Conservation (phyloP, 106 monocot genomes). For the Platanthera guangdongensis region DNA sequence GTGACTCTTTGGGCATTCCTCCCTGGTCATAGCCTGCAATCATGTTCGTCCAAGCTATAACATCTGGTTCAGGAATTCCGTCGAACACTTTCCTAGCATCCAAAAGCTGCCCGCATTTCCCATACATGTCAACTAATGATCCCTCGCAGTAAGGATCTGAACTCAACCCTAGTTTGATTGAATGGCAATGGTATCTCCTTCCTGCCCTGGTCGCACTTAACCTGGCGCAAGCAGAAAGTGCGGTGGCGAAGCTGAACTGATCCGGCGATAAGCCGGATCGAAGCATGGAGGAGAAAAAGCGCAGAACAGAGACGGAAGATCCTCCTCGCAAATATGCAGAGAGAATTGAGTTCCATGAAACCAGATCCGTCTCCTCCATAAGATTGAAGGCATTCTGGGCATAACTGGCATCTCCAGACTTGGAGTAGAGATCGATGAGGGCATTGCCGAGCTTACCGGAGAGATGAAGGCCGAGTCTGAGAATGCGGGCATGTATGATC, state of each 20-base stretch:
- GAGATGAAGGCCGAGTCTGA: slow-evolving; percentile 17
- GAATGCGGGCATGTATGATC: slow-evolving; percentile 31
- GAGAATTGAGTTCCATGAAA: slow-evolving; percentile 45
- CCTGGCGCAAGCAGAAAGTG: slow-evolving; percentile 36
- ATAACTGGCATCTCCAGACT: slow-evolving; percentile 31
- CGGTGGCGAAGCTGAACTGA: slow-evolving; percentile 44
- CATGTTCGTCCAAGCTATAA: slow-evolving; percentile 62
- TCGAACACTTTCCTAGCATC: slow-evolving; percentile 55
- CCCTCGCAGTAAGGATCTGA: slow-evolving; percentile 38
- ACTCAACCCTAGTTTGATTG: slow-evolving; percentile 34
- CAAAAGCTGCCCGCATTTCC: slow-evolving; percentile 24
- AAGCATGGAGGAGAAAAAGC: slow-evolving; percentile 20
- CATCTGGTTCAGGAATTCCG: slow-evolving; percentile 27
- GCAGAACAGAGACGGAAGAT: slow-evolving; percentile 18
- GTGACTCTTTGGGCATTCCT: slow-evolving; percentile 30
- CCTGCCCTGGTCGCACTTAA: slow-evolving; percentile 19
- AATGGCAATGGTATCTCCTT: slow-evolving; percentile 25
- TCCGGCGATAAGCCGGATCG: slow-evolving; percentile 15
- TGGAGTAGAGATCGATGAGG: slow-evolving; percentile 49
- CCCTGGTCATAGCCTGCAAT: slow-evolving; percentile 48
- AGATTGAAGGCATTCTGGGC: slow-evolving; percentile 23
- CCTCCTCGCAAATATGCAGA: slow-evolving; percentile 26
- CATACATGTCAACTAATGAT: slow-evolving; percentile 54
- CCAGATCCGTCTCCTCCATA: slow-evolving; percentile 10
- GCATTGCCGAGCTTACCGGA: slow-evolving; percentile 21